Percentiles rank a stretch among this genome's conserved stretches.
Evolutionary conservation across 2,329 filamentous ascomycete genomes (phyloP).

Genomic region (Plectosphaerella sp.): DNA sequence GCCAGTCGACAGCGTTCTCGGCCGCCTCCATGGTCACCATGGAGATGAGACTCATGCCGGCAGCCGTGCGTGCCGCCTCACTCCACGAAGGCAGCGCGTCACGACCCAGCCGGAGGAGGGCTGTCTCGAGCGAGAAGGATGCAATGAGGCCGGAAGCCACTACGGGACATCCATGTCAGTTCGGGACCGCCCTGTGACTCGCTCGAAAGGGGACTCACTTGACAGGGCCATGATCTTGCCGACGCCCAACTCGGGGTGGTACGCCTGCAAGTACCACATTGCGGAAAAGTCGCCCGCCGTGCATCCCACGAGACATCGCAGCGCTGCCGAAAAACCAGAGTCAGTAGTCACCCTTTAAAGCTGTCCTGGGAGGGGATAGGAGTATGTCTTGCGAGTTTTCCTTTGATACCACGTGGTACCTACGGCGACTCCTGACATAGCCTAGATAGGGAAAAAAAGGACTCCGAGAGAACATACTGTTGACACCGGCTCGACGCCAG

Average conservation of each 20-base stretch:
- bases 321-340: too few species aligned
- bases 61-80: slow-evolving; percentile 43
- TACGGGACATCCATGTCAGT: slow-evolving; percentile 13
- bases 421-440: too few species aligned
- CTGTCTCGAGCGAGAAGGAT: slow-evolving; percentile 48
- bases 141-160: slow-evolving; percentile 48
- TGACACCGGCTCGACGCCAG: slow-evolving; percentile 48
- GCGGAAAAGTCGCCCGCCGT: slow-evolving; percentile 51
- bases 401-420: too few species aligned
- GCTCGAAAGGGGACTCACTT: slow-evolving; percentile 27
- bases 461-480: too few species aligned
- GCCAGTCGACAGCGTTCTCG: slow-evolving; percentile 51
- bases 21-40: slow-evolving; percentile 56
- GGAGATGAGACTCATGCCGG: slow-evolving; percentile 55
- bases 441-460: too few species aligned
- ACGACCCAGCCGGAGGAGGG: slow-evolving; percentile 41
- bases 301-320: slow-evolving; percentile 51
- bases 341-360: too few species aligned
- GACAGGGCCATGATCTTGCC: slow-evolving; percentile 46
- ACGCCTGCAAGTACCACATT: slow-evolving; percentile 49
- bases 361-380: too few species aligned
- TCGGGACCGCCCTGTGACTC: background rate
- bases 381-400: too few species aligned
- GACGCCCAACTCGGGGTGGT: slow-evolving; percentile 40
- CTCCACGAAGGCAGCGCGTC: slow-evolving; percentile 40